phyloP scores from a whole-genome alignment of 2,329 filamentous ascomycete genomes.

The Esteya vermicola region DNA sequence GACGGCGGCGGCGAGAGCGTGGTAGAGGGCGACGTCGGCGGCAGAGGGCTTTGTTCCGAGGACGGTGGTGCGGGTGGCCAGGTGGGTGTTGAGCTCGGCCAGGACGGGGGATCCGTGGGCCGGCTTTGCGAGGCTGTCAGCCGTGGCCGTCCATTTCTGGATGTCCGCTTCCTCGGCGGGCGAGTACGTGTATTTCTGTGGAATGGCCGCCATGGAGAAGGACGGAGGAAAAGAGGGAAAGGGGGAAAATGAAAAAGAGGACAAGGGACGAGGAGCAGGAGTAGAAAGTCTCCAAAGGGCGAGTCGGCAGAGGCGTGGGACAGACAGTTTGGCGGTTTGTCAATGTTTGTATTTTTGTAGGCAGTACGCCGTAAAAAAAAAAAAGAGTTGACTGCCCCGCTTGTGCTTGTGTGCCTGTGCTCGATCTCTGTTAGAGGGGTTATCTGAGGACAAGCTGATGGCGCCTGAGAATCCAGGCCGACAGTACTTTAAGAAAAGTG shows the following conservation, averaged over 20 bases:
- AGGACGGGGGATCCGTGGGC: conserved; percentile 55
- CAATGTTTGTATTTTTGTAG: too few relatives aligned
- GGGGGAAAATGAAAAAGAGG: too few relatives aligned
- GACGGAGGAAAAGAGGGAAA: too few relatives aligned
- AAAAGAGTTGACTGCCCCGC: too few relatives aligned
- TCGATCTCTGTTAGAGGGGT: too few relatives aligned
- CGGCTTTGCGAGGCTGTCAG: conserved; percentile 44
- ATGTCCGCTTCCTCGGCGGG: conserved; percentile 76
- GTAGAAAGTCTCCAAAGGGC: conserved; percentile 19
- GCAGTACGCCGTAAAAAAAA: too few relatives aligned
- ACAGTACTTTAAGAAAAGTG: not conserved
- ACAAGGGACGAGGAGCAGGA: conserved; percentile 11
- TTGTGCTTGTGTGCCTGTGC: too few relatives aligned
- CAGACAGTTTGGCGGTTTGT: conserved; percentile 25
- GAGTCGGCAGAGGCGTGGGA: conserved; percentile 22
- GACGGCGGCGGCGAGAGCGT: conserved; percentile 61
- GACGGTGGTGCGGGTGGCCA: conserved; percentile 76
- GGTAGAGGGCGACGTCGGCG: conserved; percentile 75
- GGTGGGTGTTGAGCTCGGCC: conserved; percentile 69
- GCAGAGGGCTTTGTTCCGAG: conserved; percentile 81
- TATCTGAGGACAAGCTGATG: not conserved
- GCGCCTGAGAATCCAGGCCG: not conserved
- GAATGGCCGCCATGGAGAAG: conserved; percentile 8
- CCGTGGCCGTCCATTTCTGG: conserved; percentile 73
- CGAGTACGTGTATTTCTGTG: conserved; percentile 58